A percentile compares a stretch with the other conserved stretches of the same genome.
Evolutionary conservation across 768 basidiomycete species (phyloP).

Genomic region (Chlorophyllum brunneum): DNA sequence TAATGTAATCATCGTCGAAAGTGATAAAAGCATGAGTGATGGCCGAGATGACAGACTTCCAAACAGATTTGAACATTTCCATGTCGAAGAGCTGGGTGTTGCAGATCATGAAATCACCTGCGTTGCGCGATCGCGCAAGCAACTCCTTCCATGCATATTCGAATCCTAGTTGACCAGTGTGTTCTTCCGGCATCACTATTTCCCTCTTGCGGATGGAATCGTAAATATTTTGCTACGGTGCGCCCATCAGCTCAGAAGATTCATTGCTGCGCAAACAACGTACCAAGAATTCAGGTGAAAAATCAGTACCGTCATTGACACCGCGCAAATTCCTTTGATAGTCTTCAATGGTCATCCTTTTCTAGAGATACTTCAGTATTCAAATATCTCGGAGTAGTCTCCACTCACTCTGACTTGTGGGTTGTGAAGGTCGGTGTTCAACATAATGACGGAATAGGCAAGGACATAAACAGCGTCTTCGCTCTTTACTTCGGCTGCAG

Average conservation of each 20-base stretch:
- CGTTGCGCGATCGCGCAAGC: conserved; percentile 71
- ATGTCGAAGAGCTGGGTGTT: conserved; percentile 80
- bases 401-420: conserved; percentile 79
- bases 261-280: conserved; percentile 17
- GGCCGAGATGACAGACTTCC: conserved; percentile 91
- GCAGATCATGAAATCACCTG: conserved; percentile 74
- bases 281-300: conserved; percentile 83
- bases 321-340: conserved; percentile 90
- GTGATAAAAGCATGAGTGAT: conserved; percentile 95
- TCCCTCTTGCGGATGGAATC: conserved; percentile 93
- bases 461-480: conserved; percentile 94
- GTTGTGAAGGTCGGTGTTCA: conserved; percentile 96
- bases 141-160: conserved; percentile 99
- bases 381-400: background rate
- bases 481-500: conserved; percentile 77
- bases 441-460: conserved; percentile 94
- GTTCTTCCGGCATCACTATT: conserved; percentile 97
- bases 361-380: conserved; percentile 40
- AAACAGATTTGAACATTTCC: conserved; percentile 91
- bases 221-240: conserved; percentile 76
- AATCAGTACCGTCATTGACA: conserved; percentile 83
- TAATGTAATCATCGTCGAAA: conserved; percentile 95
- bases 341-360: conserved; percentile 96
- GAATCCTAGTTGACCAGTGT: conserved; percentile 93
- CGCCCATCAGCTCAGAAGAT: background rate